phyloP scores from a whole-genome alignment of 2,329 filamentous ascomycete species.

The Pestalotiopsis sp. region DNA sequence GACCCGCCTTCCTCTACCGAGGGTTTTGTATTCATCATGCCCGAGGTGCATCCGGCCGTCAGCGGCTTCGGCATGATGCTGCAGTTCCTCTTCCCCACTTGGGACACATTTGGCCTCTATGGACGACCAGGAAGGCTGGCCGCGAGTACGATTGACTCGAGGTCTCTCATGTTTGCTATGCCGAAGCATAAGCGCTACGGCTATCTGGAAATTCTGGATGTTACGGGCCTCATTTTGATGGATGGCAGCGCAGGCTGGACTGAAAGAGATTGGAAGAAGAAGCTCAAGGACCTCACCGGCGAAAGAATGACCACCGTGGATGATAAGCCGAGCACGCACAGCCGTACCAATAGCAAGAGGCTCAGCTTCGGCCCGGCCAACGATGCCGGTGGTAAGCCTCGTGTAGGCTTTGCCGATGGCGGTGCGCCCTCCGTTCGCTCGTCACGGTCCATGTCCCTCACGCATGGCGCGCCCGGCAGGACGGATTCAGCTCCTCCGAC shows the following conservation, averaged over 20 bases:
- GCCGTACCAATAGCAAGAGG: constrained; percentile 60
- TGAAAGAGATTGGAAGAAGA: constrained; percentile 87
- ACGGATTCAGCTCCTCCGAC: constrained; percentile 56
- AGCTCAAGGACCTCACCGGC: constrained; percentile 85
- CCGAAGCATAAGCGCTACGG: constrained; percentile 85
- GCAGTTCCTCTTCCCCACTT: constrained; percentile 88
- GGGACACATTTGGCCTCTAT: constrained; percentile 90
- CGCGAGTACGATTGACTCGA: constrained; percentile 82
- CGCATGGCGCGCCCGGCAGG: constrained; percentile 39
- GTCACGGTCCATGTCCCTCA: constrained; percentile 54
- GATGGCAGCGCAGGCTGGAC: constrained; percentile 77
- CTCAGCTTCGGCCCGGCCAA: constrained; percentile 51
- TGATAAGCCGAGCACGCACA: constrained; percentile 50
- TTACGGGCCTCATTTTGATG: constrained; percentile 76
- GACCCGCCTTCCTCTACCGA: constrained; percentile 78
- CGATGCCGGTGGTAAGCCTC: constrained; percentile 38
- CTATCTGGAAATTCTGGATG: constrained; percentile 87
- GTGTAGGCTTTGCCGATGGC: constrained; percentile 63
- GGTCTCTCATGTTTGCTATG: constrained; percentile 98
- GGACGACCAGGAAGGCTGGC: constrained; percentile 85
- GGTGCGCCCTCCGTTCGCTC: constrained; percentile 45
- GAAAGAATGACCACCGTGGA: constrained; percentile 70
- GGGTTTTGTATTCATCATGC: constrained; percentile 98
- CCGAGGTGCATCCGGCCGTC: constrained; percentile 88
- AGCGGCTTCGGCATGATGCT: constrained; percentile 95